These are phyloP conservation scores for Orbilia oligospora DNA, from an alignment of 2,329 filamentous ascomycete genomes.

Conservation along the genomic window DNA sequence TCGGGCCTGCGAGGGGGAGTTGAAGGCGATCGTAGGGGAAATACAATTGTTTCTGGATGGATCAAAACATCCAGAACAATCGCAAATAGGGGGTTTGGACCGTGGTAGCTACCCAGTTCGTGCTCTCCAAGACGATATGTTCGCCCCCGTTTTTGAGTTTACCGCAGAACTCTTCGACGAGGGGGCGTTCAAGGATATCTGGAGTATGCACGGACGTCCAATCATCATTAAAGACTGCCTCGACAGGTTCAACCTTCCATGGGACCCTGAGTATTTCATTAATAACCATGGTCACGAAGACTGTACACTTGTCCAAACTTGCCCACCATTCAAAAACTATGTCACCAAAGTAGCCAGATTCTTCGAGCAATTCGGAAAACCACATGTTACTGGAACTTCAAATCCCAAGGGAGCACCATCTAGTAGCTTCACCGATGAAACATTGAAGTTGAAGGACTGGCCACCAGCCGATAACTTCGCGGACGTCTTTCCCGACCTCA, in stretches of 20 bases:
- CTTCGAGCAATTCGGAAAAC: constrained; percentile 62
- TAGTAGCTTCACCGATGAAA: constrained; percentile 40
- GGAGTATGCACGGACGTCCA: constrained; percentile 63
- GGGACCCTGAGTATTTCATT: constrained; percentile 64
- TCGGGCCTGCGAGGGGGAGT: constrained; percentile 61
- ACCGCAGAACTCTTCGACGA: constrained; percentile 49
- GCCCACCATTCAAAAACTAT: constrained; percentile 50
- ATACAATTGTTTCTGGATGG: constrained; percentile 39
- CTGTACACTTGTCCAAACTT: constrained; percentile 62
- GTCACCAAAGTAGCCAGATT: constrained; percentile 61
- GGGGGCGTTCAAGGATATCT: constrained; percentile 62
- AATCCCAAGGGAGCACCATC: background rate
- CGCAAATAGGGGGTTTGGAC: constrained; percentile 3
- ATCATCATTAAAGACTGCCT: constrained; percentile 63
- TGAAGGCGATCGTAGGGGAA: constrained; percentile 49
- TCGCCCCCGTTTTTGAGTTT: constrained; percentile 61
- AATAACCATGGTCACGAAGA: constrained; percentile 61
- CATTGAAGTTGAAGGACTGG: constrained; percentile 63
- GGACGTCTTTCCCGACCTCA: constrained; percentile 63
- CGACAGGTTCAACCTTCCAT: constrained; percentile 63
- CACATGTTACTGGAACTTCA: background rate
- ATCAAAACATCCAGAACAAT: background rate
- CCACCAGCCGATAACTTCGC: constrained; percentile 63
- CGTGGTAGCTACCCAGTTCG: constrained; percentile 37
- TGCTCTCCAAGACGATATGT: constrained; percentile 35